These are phyloP conservation scores for Tarenaya hassleriana DNA, from an alignment of 345 rosid species.

Conservation along the genomic window DNA sequence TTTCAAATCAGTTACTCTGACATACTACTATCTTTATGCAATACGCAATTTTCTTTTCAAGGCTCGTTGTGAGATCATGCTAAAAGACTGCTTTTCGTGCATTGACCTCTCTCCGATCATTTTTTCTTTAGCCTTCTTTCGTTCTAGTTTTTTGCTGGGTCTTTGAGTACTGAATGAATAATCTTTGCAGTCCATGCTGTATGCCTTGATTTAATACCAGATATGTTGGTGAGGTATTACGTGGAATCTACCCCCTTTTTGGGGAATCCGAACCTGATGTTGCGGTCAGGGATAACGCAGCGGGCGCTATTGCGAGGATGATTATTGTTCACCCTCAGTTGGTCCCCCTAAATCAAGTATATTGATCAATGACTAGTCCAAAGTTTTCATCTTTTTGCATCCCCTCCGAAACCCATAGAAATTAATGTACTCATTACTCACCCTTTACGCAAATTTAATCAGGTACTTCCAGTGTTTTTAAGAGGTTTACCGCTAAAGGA, in stretches of 20 bases:
- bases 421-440: conserved; percentile 17
- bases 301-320: conserved; percentile 99
- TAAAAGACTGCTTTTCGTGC: neutral
- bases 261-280: conserved; percentile 92
- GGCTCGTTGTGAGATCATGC: neutral
- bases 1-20: neutral
- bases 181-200: conserved; percentile 3
- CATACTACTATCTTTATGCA: neutral
- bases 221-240: conserved; percentile 70
- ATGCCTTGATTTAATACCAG: conserved; percentile 47
- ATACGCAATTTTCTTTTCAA: neutral
- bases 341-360: conserved; percentile 86
- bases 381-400: neutral
- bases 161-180: neutral
- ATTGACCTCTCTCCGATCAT: conserved; percentile 2
- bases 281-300: conserved; percentile 96
- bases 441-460: conserved; percentile 18
- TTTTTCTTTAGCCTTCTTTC: neutral
- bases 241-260: conserved; percentile 68
- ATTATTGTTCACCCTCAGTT: conserved; percentile 80
- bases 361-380: conserved; percentile 15
- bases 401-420: neutral
- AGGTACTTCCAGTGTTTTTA: conserved; percentile 90
- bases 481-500: conserved; percentile 91
- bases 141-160: neutral